phyloP scores from a whole-genome alignment of 345 rosid species.

The Erodium maritimum region DNA sequence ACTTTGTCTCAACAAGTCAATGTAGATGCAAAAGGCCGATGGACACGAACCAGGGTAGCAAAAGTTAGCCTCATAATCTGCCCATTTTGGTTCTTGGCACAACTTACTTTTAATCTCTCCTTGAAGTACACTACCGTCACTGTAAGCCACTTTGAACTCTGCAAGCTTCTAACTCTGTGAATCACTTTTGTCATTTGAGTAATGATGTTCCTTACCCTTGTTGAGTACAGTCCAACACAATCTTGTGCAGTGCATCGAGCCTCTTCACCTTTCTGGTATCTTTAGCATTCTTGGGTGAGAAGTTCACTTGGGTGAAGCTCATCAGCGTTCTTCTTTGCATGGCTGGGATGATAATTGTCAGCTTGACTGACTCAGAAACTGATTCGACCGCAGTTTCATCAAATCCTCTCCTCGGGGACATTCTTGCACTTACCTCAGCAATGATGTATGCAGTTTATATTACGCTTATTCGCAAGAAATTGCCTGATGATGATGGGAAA shows the following conservation, averaged over 20 bases:
- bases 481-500: conserved; percentile 73
- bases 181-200: conserved; percentile 1
- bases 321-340: conserved; percentile 84
- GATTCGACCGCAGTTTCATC: conserved; percentile 34
- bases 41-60: conserved; percentile 79
- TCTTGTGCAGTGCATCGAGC: conserved; percentile 84
- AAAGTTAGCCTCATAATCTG: conserved; percentile 68
- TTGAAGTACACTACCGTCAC: conserved; percentile 86
- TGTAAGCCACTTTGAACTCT: conserved; percentile 27
- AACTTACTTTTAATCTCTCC: conserved; percentile 80
- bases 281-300: conserved; percentile 64
- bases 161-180: background rate
- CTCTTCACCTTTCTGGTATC: conserved; percentile 86
- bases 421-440: conserved; percentile 69
- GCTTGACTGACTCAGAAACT: conserved; percentile 65
- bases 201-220: conserved; percentile 8
- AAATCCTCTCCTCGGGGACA: conserved; percentile 68
- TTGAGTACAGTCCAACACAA: conserved; percentile 75
- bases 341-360: conserved; percentile 82
- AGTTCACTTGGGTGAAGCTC: conserved; percentile 82
- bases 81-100: conserved; percentile 94
- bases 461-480: conserved; percentile 73
- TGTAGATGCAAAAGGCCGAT: conserved; percentile 44
- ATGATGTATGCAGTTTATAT: conserved; percentile 67
- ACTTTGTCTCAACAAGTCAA: conserved; percentile 14